These are phyloP conservation scores for Acacia confusa DNA, from an alignment of 306 rosid species.

Conservation along the genomic window DNA sequence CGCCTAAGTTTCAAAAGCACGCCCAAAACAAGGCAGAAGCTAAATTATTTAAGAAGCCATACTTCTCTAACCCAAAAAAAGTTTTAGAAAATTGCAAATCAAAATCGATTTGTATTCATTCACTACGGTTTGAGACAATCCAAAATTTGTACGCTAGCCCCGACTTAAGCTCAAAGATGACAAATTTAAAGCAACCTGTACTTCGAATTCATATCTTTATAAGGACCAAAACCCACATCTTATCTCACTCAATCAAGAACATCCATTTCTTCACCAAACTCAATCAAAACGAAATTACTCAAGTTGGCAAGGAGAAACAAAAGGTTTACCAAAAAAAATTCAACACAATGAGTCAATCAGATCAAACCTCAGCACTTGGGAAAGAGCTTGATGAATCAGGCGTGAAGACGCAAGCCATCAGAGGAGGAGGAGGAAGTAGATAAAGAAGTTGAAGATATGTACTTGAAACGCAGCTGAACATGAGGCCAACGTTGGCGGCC, in stretches of 20 bases:
- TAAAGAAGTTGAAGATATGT: too few relatives aligned
- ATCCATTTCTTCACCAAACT: background rate
- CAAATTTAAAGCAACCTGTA: constrained; percentile 4
- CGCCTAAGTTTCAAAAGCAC: background rate
- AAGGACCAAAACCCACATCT: constrained; percentile 11
- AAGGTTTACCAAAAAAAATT: background rate
- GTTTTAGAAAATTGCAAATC: background rate
- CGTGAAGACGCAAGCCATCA: constrained; percentile 91
- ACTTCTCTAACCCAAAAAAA: background rate
- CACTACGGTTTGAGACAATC: background rate
- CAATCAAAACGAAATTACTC: background rate
- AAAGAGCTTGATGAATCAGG: constrained; percentile 97
- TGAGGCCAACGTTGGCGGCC: too few relatives aligned
- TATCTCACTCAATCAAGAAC: background rate
- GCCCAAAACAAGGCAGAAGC: background rate
- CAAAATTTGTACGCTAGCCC: background rate
- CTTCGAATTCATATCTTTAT: background rate
- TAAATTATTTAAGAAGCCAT: background rate
- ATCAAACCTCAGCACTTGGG: constrained; percentile 78
- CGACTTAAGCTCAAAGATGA: background rate
- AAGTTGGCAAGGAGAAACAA: background rate
- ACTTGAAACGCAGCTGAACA: too few relatives aligned
- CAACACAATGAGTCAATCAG: background rate
- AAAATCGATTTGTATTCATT: background rate
- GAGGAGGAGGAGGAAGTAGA: constrained; percentile 37